Evolutionary conservation across 2,329 filamentous ascomycete species (phyloP), one percentile per base, ranked within the genome.

Genomic region (Nannizziopsis arthrosporioides): DNA sequence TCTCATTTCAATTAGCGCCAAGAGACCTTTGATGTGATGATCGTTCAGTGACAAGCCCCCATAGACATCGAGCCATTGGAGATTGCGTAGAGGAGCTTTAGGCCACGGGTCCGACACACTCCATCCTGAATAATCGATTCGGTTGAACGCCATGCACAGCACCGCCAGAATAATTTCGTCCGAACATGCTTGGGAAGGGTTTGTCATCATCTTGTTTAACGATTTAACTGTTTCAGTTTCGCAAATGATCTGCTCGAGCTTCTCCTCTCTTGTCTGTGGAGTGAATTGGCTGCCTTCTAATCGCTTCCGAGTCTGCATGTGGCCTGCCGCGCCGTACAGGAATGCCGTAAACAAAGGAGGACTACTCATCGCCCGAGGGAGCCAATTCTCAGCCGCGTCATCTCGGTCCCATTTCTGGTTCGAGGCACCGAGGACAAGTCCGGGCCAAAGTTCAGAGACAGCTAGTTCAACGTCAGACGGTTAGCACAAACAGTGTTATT

Each of bases 1-100:
- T 27, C 62, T 60, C 5, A 66, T 43, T 15, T 60, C 58, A 36
- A 69, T 49, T 1, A 61, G 51, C n/a, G 51, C 53, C 37, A 59
- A 35, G 40, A 61, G 54, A 19, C 57, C 58, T 44, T 56, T 55
- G 11, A 60, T 42, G 45, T 60, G 57, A 17, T 57, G 53, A 18
- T 59, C 55, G 15, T 57, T 57, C 11, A 55, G 42, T 7, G 58
- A 55, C 12, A 58, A 44, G 18, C 53, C 54, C 11, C 58, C 57
- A 41, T 59, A 61, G 1, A 60, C 51, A 42, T 59, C 52, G 22
- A 61, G 47, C 49, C 57, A 57, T 42, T 59, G 57, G 32, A 61
- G 49, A 17, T 55, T 57, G 10, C 53, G 51, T 22, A 61, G 38
- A 5, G 59, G 59, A 4, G 55, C 57, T 44, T 59, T 55, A 6